Evolutionary conservation across 768 basidiomycete species (phyloP).

Genomic region (Leccinum imitatum): DNA sequence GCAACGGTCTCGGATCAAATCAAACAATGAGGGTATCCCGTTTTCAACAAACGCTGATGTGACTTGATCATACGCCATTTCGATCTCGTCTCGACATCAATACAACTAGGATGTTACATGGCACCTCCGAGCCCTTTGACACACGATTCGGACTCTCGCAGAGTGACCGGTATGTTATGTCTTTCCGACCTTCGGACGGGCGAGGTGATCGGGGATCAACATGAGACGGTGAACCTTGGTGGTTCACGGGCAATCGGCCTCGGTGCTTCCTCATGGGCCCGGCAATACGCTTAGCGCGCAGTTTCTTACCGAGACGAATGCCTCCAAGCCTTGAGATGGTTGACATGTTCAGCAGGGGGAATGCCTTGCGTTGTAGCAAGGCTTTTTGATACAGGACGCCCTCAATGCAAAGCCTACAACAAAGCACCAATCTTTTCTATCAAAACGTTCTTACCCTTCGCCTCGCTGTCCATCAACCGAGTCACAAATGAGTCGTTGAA

Average conservation of each 20-base stretch:
- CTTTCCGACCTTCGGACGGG: not conserved
- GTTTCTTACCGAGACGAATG: not conserved
- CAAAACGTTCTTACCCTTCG: slow-evolving; percentile 72
- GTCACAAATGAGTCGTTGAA: slow-evolving; percentile 50
- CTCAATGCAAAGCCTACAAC: slow-evolving; percentile 11
- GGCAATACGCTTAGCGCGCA: not conserved
- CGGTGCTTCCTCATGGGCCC: not conserved
- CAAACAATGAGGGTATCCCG: slow-evolving; percentile 4
- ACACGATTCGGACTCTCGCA: not conserved
- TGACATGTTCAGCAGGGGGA: not conserved
- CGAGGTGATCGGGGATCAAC: not conserved
- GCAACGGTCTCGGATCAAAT: slow-evolving; percentile 18
- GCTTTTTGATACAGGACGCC: slow-evolving; percentile 11
- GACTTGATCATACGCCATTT: not conserved
- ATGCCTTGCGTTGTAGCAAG: not conserved
- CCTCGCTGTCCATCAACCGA: slow-evolving; percentile 51
- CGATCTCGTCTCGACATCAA: not conserved
- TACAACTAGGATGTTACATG: slow-evolving; percentile 26
- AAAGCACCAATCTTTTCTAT: slow-evolving; percentile 52
- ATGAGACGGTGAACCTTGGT: not conserved
- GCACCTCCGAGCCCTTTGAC: slow-evolving; percentile 11
- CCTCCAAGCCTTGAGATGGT: not conserved
- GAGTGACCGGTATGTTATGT: not conserved
- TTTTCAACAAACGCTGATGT: not conserved
- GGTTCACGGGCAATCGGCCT: not conserved